Evolutionary conservation across 1,284 basidiomycete species (phyloP).

Genomic region (Gymnopus androsaceus): DNA sequence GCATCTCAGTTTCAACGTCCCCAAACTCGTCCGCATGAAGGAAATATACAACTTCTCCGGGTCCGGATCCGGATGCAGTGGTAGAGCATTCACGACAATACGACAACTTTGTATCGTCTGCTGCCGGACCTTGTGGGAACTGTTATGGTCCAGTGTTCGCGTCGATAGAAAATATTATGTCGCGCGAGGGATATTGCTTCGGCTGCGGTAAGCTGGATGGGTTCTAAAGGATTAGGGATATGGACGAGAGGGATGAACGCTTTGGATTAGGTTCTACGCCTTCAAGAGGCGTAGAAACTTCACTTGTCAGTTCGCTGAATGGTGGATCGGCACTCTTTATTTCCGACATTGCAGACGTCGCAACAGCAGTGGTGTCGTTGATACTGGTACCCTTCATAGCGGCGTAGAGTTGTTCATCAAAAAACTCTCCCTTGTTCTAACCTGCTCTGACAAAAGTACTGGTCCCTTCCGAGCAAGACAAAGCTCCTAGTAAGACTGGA

Average conservation of each 20-base stretch:
- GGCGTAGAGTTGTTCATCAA: constrained; percentile 28
- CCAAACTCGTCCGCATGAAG: constrained; percentile 82
- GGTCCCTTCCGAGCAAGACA: too few relatives aligned
- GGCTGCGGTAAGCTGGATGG: constrained; percentile 17
- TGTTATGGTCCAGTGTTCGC: constrained; percentile 3
- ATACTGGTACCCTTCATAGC: background rate
- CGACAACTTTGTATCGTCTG: constrained; percentile 37
- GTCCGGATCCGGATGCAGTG: constrained; percentile 86
- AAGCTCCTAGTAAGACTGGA: too few relatives aligned
- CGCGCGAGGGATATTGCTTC: constrained; percentile 25
- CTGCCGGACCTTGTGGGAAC: constrained; percentile 25
- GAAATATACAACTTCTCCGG: constrained; percentile 93
- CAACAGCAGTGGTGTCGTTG: background rate
- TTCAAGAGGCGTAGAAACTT: constrained; percentile 15
- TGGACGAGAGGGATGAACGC: constrained; percentile 1
- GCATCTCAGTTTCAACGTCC: constrained; percentile 74
- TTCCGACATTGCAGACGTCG: background rate
- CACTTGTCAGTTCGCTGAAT: constrained; percentile 7
- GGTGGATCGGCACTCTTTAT: background rate
- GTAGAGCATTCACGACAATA: constrained; percentile 90
- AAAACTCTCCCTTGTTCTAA: too few relatives aligned
- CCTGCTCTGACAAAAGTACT: too few relatives aligned
- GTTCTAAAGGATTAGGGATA: constrained; percentile 3
- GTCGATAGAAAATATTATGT: constrained; percentile 2
- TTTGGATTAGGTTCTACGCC: constrained; percentile 8